phyloP scores from a whole-genome alignment of 345 rosid species.

The Moricandia moricandioides region DNA sequence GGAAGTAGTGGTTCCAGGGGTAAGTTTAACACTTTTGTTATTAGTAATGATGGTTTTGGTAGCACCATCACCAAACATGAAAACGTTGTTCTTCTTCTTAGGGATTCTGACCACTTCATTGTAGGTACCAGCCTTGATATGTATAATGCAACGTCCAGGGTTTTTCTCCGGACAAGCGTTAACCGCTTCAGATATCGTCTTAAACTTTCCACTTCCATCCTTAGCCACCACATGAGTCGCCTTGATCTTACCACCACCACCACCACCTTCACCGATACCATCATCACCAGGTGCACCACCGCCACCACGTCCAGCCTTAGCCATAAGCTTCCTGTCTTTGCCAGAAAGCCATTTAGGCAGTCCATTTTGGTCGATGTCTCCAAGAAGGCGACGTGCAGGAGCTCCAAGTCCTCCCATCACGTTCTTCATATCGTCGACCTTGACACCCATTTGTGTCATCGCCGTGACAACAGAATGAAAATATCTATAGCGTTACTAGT shows the following conservation, averaged over 20 bases:
- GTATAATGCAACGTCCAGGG: constrained; percentile 49
- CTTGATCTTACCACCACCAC: constrained; percentile 29
- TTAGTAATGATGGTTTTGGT: constrained; percentile 54
- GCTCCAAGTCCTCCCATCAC: not conserved
- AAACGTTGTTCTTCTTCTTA: constrained; percentile 48
- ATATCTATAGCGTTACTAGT: constrained; percentile 57
- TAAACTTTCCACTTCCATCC: constrained; percentile 75
- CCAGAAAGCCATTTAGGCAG: constrained; percentile 60
- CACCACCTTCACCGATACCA: constrained; percentile 32
- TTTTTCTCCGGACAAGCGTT: constrained; percentile 36
- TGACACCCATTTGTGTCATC: constrained; percentile 26
- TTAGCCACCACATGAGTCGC: constrained; percentile 69
- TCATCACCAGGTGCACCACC: constrained; percentile 14
- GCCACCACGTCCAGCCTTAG: constrained; percentile 26
- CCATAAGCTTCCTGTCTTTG: constrained; percentile 60
- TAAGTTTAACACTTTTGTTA: constrained; percentile 43
- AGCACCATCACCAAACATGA: constrained; percentile 75
- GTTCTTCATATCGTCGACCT: constrained; percentile 27
- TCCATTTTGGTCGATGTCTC: constrained; percentile 19
- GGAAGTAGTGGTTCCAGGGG: constrained; percentile 42
- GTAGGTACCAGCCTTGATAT: constrained; percentile 66
- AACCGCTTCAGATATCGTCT: constrained; percentile 51
- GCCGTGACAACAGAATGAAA: constrained; percentile 36
- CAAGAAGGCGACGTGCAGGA: constrained; percentile 44
- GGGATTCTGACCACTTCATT: constrained; percentile 42